These are phyloP conservation scores for Camelina sativa DNA, from an alignment of 345 rosid species.

Conservation along the genomic window DNA sequence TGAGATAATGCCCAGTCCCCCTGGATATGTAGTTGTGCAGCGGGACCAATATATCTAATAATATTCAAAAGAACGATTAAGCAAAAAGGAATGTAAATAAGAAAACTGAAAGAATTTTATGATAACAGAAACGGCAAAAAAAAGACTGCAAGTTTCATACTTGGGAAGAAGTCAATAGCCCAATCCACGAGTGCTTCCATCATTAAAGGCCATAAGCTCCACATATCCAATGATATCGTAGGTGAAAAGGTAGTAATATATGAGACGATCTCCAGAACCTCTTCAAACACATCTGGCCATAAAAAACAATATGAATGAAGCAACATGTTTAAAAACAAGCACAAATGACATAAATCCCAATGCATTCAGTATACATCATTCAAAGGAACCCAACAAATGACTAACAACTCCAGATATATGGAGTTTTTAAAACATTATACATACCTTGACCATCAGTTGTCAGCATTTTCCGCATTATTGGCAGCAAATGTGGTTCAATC, in stretches of 20 bases:
- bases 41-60: constrained; percentile 89
- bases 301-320: constrained; percentile 11
- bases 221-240: constrained; percentile 90
- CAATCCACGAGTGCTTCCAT: constrained; percentile 90
- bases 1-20: constrained; percentile 83
- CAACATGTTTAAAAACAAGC: constrained; percentile 11
- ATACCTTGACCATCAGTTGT: constrained; percentile 98
- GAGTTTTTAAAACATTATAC: constrained; percentile 14
- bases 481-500: constrained; percentile 84
- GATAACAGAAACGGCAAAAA: not conserved
- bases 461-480: constrained; percentile 93
- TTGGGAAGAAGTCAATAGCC: constrained; percentile 99
- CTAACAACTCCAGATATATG: constrained; percentile 4
- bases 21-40: constrained; percentile 92
- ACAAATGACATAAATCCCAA: constrained; percentile 18
- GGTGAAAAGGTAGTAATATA: constrained; percentile 96
- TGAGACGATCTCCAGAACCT: constrained; percentile 95
- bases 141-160: constrained; percentile 43
- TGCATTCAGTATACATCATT: constrained; percentile 14
- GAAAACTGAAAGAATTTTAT: constrained; percentile 11
- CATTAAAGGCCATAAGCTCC: constrained; percentile 99
- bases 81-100: not conserved
- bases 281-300: constrained; percentile 79
- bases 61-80: constrained; percentile 22
- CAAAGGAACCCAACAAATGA: constrained; percentile 22